Percentiles rank a stretch among this genome's conserved stretches.
These are phyloP conservation scores for Ustilago nuda DNA, from an alignment of 1,284 basidiomycete genomes.

Conservation along the genomic window DNA sequence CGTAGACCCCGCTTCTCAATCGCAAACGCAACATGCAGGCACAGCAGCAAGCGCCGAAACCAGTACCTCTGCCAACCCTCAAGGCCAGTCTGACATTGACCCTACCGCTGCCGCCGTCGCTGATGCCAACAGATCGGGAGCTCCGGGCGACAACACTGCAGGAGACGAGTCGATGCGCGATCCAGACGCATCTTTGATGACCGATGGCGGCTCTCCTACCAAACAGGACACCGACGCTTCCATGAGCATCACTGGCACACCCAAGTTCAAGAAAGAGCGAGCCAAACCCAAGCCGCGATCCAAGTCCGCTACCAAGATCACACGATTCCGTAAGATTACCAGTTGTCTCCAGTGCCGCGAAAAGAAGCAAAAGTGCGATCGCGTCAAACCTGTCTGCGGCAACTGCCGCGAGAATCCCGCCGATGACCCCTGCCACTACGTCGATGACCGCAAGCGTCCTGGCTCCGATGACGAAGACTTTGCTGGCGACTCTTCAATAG, in stretches of 20 bases:
- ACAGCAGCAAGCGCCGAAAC: conserved; percentile 1
- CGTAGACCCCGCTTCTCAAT: conserved; percentile 18
- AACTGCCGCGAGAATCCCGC: conserved; percentile 55
- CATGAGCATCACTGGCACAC: conserved; percentile 29
- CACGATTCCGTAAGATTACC: conserved; percentile 61
- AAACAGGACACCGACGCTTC: conserved; percentile 28
- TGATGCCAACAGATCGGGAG: conserved; percentile 5
- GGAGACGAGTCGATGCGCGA: conserved; percentile 37
- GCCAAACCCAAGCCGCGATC: conserved; percentile 56
- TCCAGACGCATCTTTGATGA: conserved; percentile 43
- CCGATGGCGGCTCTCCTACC: conserved; percentile 27
- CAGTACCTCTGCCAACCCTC: conserved; percentile 6
- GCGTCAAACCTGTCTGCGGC: conserved; percentile 58
- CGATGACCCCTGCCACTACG: conserved; percentile 54
- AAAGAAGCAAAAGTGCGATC: conserved; percentile 65
- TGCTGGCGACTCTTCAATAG: conserved; percentile 42
- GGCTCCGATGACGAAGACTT: conserved; percentile 45
- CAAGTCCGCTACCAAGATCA: conserved; percentile 60
- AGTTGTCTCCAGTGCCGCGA: conserved; percentile 61
- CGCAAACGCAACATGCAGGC: conserved; percentile 8
- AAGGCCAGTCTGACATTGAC: conserved; percentile 35
- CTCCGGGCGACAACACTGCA: neutral
- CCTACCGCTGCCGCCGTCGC: conserved; percentile 32
- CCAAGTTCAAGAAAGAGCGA: conserved; percentile 51
- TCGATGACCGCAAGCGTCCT: conserved; percentile 51